Conservation (phyloP, 2,329 filamentous ascomycete genomes). For the Verticillium albo-atrum region DNA sequence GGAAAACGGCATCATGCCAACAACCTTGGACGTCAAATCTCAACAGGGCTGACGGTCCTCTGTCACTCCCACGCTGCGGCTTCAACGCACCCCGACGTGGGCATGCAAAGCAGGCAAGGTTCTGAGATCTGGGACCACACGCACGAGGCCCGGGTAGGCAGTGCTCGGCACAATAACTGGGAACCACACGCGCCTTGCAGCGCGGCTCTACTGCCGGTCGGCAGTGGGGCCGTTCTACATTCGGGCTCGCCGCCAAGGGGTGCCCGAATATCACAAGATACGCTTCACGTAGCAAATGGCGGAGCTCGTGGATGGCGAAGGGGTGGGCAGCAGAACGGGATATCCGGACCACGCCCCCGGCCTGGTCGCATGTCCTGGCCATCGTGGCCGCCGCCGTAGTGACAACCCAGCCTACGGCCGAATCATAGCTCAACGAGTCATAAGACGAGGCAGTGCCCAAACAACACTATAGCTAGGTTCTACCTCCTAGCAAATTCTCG, state of each 20-base stretch:
- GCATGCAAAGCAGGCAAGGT: not conserved
- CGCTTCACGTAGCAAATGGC: not conserved
- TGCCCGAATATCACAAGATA: not conserved
- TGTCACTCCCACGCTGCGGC: not conserved
- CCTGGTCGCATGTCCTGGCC: not conserved
- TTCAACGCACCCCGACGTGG: not conserved
- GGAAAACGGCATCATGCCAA: not conserved
- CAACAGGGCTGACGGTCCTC: not conserved
- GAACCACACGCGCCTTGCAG: not conserved
- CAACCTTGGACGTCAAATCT: not conserved
- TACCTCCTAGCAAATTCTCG: not conserved
- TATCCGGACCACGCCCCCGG: not conserved
- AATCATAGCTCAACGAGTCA: not conserved
- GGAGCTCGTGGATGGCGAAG: not conserved
- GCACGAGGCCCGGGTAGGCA: not conserved
- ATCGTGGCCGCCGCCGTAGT: not conserved
- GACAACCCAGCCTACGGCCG: not conserved
- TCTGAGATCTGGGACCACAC: not conserved
- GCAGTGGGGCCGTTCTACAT: not conserved
- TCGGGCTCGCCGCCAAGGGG: not conserved
- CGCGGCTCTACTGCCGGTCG: not conserved
- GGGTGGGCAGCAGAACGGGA: not conserved
- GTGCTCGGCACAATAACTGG: not conserved
- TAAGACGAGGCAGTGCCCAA: not conserved
- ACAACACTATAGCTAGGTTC: not conserved